Base-by-base conservation (phyloP, 2,329 filamentous ascomycete species). In the Aureobasidium sp. region DNA sequence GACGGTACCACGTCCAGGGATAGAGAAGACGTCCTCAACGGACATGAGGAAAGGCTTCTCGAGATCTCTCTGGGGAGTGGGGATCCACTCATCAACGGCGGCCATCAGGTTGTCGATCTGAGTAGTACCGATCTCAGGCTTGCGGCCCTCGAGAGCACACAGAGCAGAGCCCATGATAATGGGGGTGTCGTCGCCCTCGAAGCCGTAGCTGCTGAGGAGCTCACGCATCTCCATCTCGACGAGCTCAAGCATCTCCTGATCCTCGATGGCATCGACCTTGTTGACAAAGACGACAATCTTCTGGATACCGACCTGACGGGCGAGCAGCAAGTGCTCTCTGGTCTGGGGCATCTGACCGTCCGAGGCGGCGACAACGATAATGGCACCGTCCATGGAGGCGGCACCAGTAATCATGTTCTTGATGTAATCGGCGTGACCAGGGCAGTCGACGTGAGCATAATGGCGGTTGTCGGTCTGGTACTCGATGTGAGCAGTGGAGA, bases 221-320 rank as follows among this genome's bases (percentile, higher is more conserved):
- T n/a, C n/a, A n/a, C n/a, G n/a, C n/a, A n/a, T n/a, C n/a, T 98
- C 95, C 94, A 99, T 98, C 95, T 98, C 99, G 94, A 99, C 98
- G 93, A 98, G 98, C 90, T 90, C 92, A 88, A 95, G 97, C 78
- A 95, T 98, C 91, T 99, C 96, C 94, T 95, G 85, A 99, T 98
- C 87, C 88, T 97, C 94, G 90, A 93, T 90, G 84, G 95, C 98
- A 92, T 99, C 96, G 96, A 99, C 99, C 94, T 99, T 99, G 95
- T 99, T 99, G 91, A 98, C 97, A 87, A 96, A 96, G 79, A 98
- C 95, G 82, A 99, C 98, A 89, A 99, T 94, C 91, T 99, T 95
- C 90, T 93, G 95, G 81, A 99, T 96, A 96, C 96, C 96, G 71
- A 99, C 93, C 85, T 96, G 98, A 93, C 96, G 98, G 85, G 96